A percentile compares a stretch with the other conserved stretches of the same genome.
Conservation (phyloP, 116 monocot genomes). For the Cymodocea nodosa region DNA sequence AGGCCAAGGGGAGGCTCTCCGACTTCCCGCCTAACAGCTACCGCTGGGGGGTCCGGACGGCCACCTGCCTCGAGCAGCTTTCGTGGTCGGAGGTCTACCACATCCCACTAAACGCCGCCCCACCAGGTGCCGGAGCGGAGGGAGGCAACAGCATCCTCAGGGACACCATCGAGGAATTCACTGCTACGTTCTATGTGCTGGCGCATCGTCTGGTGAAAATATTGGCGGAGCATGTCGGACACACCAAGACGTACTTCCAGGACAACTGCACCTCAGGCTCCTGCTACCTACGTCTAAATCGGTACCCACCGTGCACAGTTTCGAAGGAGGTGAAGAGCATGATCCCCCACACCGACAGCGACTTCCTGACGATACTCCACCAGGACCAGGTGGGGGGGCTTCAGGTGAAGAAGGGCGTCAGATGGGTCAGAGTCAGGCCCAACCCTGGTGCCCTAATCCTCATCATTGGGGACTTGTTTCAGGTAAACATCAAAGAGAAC, state of each 20-base stretch:
- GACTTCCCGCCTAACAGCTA: conserved; percentile 42
- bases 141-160: conserved; percentile 9
- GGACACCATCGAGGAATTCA: conserved; percentile 43
- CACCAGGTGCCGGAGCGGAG: too few relatives aligned
- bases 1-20: conserved; percentile 19
- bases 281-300: conserved; percentile 69
- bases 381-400: conserved; percentile 77
- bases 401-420: conserved; percentile 66
- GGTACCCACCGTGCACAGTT: conserved; percentile 71
- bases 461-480: conserved; percentile 95
- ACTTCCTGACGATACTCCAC: conserved; percentile 73
- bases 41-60: conserved; percentile 60
- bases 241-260: conserved; percentile 4
- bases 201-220: conserved; percentile 29
- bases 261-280: conserved; percentile 46
- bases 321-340: conserved; percentile 55
- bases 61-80: conserved; percentile 44
- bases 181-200: conserved; percentile 38
- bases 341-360: conserved; percentile 88
- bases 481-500: too few relatives aligned
- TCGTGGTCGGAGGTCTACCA: conserved; percentile 93
- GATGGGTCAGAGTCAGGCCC: conserved; percentile 74
- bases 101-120: conserved; percentile 29
- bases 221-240: conserved; percentile 43
- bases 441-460: conserved; percentile 66